These are phyloP conservation scores for Neopestalotiopsis clavispora DNA, from an alignment of 2,329 filamentous ascomycete genomes.

Conservation along the genomic window DNA sequence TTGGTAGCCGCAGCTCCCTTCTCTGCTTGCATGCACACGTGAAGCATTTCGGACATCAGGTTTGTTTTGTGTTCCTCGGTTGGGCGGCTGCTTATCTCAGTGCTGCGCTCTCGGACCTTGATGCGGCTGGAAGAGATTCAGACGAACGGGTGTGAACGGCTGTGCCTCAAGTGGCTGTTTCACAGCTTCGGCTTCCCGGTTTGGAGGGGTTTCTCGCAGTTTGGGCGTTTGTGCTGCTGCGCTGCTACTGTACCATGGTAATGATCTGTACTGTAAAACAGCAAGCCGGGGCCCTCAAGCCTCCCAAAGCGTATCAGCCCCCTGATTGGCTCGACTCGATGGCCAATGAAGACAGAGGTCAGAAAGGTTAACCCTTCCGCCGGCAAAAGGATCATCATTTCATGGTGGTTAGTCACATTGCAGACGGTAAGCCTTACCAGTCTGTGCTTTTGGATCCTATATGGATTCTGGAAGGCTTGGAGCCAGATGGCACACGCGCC, in stretches of 20 bases:
- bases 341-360: background rate
- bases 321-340: background rate
- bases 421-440: slow-evolving; percentile 1
- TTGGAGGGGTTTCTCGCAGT: background rate
- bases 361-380: background rate
- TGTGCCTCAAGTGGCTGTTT: slow-evolving; percentile 8
- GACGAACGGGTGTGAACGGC: slow-evolving; percentile 11
- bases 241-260: background rate
- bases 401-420: slow-evolving; percentile 4
- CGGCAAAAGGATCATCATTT: background rate
- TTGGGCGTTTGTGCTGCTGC: background rate
- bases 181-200: background rate
- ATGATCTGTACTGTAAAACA: background rate
- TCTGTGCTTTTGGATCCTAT: background rate
- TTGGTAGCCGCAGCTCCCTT: background rate
- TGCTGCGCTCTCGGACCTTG: background rate
- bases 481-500: background rate
- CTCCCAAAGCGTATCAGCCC: background rate
- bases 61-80: slow-evolving; percentile 8
- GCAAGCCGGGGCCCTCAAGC: background rate
- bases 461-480: background rate
- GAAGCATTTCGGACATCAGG: slow-evolving; percentile 16
- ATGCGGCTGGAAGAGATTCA: slow-evolving; percentile 8
- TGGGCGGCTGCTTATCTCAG: slow-evolving; percentile 9
- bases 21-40: background rate